phyloP scores from a whole-genome alignment of 805 yeast genomes.

The Maudiozyma bulderi region DNA sequence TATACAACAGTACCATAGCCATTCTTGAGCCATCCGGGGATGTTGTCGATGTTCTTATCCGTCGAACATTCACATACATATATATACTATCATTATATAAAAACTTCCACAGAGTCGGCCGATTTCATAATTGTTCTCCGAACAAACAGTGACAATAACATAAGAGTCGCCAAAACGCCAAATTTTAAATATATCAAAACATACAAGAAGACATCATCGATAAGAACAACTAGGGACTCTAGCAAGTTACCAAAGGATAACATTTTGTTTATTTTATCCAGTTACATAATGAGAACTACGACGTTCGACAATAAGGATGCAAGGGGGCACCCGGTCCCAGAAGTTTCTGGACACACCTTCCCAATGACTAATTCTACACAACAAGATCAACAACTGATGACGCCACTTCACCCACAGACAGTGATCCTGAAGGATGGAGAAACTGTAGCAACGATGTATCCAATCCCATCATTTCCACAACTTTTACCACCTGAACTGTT shows the following conservation, averaged over 20 bases:
- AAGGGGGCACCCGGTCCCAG: neutral
- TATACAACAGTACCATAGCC: neutral
- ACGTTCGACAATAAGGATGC: neutral
- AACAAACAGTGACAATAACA: neutral
- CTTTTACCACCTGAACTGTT: constrained; percentile 65
- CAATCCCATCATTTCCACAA: constrained; percentile 53
- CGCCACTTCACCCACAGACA: constrained; percentile 49
- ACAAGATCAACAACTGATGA: constrained; percentile 1
- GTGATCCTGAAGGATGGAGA: constrained; percentile 78
- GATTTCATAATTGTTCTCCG: too few relatives aligned
- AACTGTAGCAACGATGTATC: constrained; percentile 88
- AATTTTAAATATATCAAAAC: neutral
- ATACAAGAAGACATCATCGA: neutral
- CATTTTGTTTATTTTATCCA: too few relatives aligned
- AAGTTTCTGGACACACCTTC: neutral
- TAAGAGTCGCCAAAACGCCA: neutral
- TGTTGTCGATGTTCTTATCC: too few relatives aligned
- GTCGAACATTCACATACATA: too few relatives aligned
- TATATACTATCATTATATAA: too few relatives aligned
- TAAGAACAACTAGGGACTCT: too few relatives aligned
- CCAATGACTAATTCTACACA: neutral
- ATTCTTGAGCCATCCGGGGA: too few relatives aligned
- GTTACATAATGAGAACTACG: too few relatives aligned
- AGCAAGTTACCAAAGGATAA: too few relatives aligned
- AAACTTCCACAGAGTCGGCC: too few relatives aligned